phyloP scores from a whole-genome alignment of 495 filamentous ascomycete genomes.

The Pseudomonodictys pantanalensis region DNA sequence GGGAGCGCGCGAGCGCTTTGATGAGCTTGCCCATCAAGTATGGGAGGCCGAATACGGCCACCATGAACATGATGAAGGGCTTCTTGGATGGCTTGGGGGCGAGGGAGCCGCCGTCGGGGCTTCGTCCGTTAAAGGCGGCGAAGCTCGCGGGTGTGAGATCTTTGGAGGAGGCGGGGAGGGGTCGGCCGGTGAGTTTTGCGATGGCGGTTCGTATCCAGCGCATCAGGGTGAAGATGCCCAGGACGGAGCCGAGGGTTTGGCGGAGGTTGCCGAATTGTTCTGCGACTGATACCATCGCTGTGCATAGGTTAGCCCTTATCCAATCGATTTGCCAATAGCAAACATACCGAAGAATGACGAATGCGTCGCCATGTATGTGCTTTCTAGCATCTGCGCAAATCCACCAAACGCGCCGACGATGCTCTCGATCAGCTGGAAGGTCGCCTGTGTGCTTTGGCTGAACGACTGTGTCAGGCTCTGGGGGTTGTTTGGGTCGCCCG shows the following conservation, averaged over 20 bases:
- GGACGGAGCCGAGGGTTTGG: constrained; percentile 89
- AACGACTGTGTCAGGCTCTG: constrained; percentile 90
- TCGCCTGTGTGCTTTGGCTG: constrained; percentile 88
- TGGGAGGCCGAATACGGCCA: constrained; percentile 90
- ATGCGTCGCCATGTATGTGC: constrained; percentile 99
- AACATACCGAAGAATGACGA: constrained; percentile 93
- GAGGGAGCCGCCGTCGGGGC: constrained; percentile 55
- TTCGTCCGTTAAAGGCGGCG: constrained; percentile 75
- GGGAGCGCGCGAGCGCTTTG: constrained; percentile 72
- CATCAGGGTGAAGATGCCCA: constrained; percentile 94
- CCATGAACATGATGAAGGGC: constrained; percentile 90
- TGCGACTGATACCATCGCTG: constrained; percentile 96
- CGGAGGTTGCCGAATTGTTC: constrained; percentile 93
- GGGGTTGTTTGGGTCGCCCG: constrained; percentile 78
- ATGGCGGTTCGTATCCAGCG: constrained; percentile 88
- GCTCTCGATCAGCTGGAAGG: constrained; percentile 97
- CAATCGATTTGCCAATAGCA: no score
- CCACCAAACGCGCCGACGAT: constrained; percentile 98
- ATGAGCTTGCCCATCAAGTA: constrained; percentile 97
- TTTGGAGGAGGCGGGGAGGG: constrained; percentile 79
- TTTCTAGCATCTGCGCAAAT: constrained; percentile 99
- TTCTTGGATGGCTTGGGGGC: constrained; percentile 80
- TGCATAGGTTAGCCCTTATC: constrained; percentile 23
- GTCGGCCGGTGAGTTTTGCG: constrained; percentile 91
- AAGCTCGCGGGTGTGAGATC: constrained; percentile 87